Base-by-base conservation (phyloP, 1,139 yeast genomes). In the Pichia sp. region DNA sequence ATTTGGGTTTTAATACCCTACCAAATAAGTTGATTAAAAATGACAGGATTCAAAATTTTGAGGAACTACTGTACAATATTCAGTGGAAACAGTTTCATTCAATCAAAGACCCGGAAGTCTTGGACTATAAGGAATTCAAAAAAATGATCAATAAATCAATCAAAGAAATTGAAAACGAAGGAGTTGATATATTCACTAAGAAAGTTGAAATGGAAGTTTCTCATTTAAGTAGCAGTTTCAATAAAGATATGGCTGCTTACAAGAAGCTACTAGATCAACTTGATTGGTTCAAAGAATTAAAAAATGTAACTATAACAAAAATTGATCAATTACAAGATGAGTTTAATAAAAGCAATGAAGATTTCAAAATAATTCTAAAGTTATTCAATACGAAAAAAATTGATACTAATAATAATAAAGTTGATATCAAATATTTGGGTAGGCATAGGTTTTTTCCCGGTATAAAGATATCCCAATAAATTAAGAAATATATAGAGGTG, bases 31-130 rank as follows among this genome's bases (percentile, higher is more conserved):
- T 43, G 10, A 37, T 47, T 11, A 40, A 41, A 35, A 45, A 50
- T 27, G 49, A 52, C 45, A 54, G 50, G 42, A 55, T 49, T 7
- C 44, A 58, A 10, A 8, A 8, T 8, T 8, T 8, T 11, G 69
- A 72, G 40, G 78, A 79, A 49, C 58, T 72, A 37, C 63, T 81
- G n/a, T 86, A 73, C 60, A 68, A 74, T 27, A 65, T 88, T 39
- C 73, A 96, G 52, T 76, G 88, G 75, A 88, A 87, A 59, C 81
- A 95, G 3, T 87, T 85, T 67, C 77, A 85, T 23, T 75, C 90
- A 0, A 83, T 90, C 23, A 96, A 95, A 0, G 81, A 81, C 5
- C 97, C 97, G 0, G 72, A 70, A 32, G 59, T 75, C 43, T 85
- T 92, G 3, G 60, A 67, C 0, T 81, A 65, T 55, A 60, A 64